Conservation (phyloP, 2,329 filamentous ascomycete genomes). For the Metarhizium anisopliae region DNA sequence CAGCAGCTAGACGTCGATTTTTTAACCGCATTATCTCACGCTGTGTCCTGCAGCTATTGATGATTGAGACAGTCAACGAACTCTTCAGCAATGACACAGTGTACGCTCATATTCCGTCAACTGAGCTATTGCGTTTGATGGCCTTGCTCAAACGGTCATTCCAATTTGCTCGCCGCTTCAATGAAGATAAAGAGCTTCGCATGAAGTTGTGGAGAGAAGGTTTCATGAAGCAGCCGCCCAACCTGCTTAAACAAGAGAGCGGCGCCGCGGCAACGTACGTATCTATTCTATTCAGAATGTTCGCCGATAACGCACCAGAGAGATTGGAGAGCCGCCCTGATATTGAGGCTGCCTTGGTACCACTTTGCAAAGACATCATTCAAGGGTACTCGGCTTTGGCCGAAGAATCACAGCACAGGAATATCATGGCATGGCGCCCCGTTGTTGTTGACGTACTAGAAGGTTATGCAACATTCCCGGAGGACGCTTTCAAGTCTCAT, state of each 20-base stretch:
- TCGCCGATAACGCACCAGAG: slow-evolving; percentile 79
- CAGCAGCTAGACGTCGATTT: slow-evolving; percentile 83
- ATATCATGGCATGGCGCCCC: slow-evolving; percentile 93
- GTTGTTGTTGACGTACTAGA: slow-evolving; percentile 96
- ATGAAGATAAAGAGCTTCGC: slow-evolving; percentile 90
- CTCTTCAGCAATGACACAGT: slow-evolving; percentile 96
- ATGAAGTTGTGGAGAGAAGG: slow-evolving; percentile 94
- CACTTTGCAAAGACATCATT: slow-evolving; percentile 91
- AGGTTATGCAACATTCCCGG: slow-evolving; percentile 78
- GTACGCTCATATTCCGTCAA: slow-evolving; percentile 84
- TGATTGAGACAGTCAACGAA: slow-evolving; percentile 99
- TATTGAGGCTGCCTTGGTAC: slow-evolving; percentile 86
- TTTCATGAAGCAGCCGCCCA: slow-evolving; percentile 99
- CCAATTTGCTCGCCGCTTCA: slow-evolving; percentile 94
- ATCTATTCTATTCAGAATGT: slow-evolving; percentile 94
- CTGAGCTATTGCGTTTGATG: slow-evolving; percentile 88
- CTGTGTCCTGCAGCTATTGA: slow-evolving; percentile 92
- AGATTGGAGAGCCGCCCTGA: slow-evolving; percentile 69
- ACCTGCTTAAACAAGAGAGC: slow-evolving; percentile 92
- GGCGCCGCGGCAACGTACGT: slow-evolving; percentile 92
- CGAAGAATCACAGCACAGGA: slow-evolving; percentile 92
- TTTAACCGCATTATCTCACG: slow-evolving; percentile 99
- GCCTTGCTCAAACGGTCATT: slow-evolving; percentile 89
- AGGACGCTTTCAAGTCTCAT: slow-evolving; percentile 69
- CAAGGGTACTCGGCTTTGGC: slow-evolving; percentile 76